A percentile compares a stretch with the other conserved stretches of the same genome.
Evolutionary conservation across 2,329 filamentous ascomycete species (phyloP).

Genomic region (Rhinocladiella mackenziei): DNA sequence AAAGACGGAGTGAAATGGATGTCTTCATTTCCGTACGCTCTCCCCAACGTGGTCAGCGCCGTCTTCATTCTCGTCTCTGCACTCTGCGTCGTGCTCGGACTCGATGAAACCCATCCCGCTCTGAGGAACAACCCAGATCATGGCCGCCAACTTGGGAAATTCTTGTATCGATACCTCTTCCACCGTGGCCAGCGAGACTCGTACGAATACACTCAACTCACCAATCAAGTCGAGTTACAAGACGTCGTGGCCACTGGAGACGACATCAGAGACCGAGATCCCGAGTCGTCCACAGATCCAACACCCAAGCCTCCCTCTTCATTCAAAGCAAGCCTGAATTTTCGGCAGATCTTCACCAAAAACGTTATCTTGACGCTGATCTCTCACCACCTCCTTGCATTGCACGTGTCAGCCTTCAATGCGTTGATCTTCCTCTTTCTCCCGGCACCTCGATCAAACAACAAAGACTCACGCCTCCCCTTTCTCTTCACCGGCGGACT

Average conservation of each 20-base stretch:
- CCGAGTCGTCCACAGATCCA: constrained; percentile 32
- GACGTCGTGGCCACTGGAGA: too few relatives aligned
- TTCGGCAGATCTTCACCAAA: constrained; percentile 49
- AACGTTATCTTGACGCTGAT: constrained; percentile 58
- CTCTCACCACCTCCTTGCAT: constrained; percentile 64
- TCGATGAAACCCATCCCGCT: constrained; percentile 56
- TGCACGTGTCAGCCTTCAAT: constrained; percentile 73
- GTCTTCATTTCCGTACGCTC: constrained; percentile 61
- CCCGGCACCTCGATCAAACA: constrained; percentile 60
- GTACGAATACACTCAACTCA: constrained; percentile 37
- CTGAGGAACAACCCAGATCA: constrained; percentile 40
- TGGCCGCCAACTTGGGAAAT: constrained; percentile 39
- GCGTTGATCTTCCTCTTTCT: constrained; percentile 73
- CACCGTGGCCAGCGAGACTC: constrained; percentile 23
- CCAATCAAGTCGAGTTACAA: constrained; percentile 25
- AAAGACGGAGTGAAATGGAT: constrained; percentile 61
- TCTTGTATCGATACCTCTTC: constrained; percentile 32
- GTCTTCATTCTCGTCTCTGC: constrained; percentile 56
- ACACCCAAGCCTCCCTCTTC: constrained; percentile 18
- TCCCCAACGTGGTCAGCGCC: constrained; percentile 66
- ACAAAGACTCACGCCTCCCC: constrained; percentile 27
- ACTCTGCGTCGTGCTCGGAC: constrained; percentile 56
- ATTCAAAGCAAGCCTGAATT: background rate
- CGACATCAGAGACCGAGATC: constrained; percentile 9
- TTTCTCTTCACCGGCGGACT: constrained; percentile 66